phyloP scores from a whole-genome alignment of 202 grass and related monocot species.

The Panicum hallii region DNA sequence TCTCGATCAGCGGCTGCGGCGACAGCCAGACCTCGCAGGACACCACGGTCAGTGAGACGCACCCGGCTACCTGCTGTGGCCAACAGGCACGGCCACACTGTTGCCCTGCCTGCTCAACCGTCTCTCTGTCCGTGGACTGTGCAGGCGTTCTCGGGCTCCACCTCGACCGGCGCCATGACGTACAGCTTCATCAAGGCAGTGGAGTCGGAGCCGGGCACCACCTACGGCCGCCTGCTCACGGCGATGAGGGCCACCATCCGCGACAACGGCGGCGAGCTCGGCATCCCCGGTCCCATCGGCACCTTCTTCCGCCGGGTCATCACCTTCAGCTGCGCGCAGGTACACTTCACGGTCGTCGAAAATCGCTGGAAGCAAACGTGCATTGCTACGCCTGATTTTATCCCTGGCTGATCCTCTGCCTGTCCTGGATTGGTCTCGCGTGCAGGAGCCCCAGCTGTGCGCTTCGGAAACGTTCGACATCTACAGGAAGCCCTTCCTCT shows the following conservation, averaged over 20 bases:
- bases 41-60: slow-evolving; percentile 48
- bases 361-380: too few species aligned
- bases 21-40: slow-evolving; percentile 80
- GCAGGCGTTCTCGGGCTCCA: slow-evolving; percentile 54
- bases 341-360: neutral
- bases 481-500: slow-evolving; percentile 51
- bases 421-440: neutral
- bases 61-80: too few species aligned
- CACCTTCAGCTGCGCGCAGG: slow-evolving; percentile 72
- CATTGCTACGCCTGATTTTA: neutral
- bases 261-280: slow-evolving; percentile 39
- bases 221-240: slow-evolving; percentile 77
- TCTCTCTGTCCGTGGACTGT: too few species aligned
- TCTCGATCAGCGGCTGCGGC: slow-evolving; percentile 88
- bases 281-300: slow-evolving; percentile 66
- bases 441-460: slow-evolving; percentile 46
- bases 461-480: slow-evolving; percentile 49
- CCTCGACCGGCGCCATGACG: slow-evolving; percentile 86
- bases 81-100: too few species aligned
- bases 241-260: slow-evolving; percentile 77
- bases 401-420: too few species aligned
- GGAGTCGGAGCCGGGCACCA: slow-evolving; percentile 67
- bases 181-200: slow-evolving; percentile 92
- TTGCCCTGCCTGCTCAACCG: too few species aligned
- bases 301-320: slow-evolving; percentile 75